These are phyloP conservation scores for Debaryomyces maramus DNA, from an alignment of 805 yeast species.

Conservation along the genomic window DNA sequence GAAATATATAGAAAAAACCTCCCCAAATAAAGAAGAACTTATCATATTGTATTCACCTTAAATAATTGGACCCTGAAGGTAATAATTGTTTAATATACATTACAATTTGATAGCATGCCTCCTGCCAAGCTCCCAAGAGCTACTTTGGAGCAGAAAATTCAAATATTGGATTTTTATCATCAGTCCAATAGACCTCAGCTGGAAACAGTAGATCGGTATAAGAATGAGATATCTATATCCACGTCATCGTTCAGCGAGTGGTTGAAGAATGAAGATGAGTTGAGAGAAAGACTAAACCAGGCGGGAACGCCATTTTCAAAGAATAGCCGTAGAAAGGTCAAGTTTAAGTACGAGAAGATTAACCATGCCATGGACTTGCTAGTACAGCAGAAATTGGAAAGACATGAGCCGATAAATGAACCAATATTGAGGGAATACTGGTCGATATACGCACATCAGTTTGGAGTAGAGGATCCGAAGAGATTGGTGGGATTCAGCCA, in stretches of 20 bases:
- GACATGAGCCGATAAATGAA: conserved; percentile 51
- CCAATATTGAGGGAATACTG: conserved; percentile 57
- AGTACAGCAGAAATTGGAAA: conserved; percentile 45
- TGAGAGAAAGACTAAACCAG: conserved; percentile 45
- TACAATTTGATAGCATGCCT: conserved; percentile 11
- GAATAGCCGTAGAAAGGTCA: conserved; percentile 45
- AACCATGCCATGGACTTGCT: conserved; percentile 58
- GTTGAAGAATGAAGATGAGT: conserved; percentile 54
- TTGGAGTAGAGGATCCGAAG: conserved; percentile 61
- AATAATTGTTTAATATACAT: not conserved
- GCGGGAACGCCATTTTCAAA: conserved; percentile 31
- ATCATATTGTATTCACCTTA: not conserved
- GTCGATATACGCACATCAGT: conserved; percentile 53
- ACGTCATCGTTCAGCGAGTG: conserved; percentile 62
- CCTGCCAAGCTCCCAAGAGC: conserved; percentile 45
- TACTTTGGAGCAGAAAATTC: conserved; percentile 58
- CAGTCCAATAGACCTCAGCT: conserved; percentile 51
- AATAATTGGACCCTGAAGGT: not conserved
- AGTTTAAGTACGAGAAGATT: conserved; percentile 57
- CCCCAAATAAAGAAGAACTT: not conserved
- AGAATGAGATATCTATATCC: conserved; percentile 52
- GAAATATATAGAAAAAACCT: not conserved
- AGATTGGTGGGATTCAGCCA: conserved; percentile 55
- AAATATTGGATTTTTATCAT: conserved; percentile 53
- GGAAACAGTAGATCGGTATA: conserved; percentile 55